phyloP scores from a whole-genome alignment of 192 early-diverging fungal genomes.

The Mortierella hygrophila region DNA sequence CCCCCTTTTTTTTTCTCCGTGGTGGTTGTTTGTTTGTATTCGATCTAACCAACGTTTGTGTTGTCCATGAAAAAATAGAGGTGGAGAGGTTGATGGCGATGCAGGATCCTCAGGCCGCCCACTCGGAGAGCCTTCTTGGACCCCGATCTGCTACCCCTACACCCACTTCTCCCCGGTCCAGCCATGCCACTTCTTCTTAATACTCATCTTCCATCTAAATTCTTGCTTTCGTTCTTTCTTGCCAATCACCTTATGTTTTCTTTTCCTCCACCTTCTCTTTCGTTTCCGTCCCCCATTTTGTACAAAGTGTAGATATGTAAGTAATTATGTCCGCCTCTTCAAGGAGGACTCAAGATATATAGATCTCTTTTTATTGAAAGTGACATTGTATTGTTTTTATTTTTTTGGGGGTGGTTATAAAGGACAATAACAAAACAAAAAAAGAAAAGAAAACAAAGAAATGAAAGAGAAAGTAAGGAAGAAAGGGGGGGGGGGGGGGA shows the following conservation, averaged over 20 bases:
- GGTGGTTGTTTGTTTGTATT: neutral
- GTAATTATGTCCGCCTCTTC: no score
- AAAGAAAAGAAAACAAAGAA: neutral
- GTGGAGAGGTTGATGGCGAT: constrained; percentile 50
- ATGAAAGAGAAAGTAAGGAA: neutral
- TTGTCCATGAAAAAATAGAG: constrained; percentile 17
- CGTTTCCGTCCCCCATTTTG: no score
- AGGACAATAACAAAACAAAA: no score
- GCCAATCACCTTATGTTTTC: neutral
- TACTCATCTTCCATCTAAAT: neutral
- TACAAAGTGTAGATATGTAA: neutral
- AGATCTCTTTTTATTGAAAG: neutral
- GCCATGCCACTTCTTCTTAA: neutral
- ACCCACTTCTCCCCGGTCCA: neutral
- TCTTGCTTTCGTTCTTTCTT: neutral
- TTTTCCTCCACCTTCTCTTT: neutral
- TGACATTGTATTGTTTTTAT: neutral
- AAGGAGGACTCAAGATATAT: neutral
- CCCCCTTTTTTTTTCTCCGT: neutral
- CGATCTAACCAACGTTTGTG: constrained; percentile 28
- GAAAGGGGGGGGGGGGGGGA: neutral
- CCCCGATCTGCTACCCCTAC: neutral
- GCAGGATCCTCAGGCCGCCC: constrained; percentile 23
- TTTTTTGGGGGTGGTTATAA: neutral
- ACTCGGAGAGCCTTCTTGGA: constrained; percentile 4